phyloP scores from a whole-genome alignment of 1,139 yeast genomes.

The Pichia kudriavzevii region DNA sequence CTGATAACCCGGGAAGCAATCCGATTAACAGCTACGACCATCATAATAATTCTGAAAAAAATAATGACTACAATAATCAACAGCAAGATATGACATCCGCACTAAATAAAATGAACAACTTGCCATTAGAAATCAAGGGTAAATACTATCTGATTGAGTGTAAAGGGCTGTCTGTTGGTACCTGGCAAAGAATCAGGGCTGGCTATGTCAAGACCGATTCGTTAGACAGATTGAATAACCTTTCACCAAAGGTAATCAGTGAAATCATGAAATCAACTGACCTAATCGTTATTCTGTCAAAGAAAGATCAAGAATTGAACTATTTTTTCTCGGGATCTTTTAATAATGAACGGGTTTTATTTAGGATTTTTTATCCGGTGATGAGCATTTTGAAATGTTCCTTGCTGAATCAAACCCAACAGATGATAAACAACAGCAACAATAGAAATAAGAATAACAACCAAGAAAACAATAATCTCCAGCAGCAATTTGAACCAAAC shows the following conservation, averaged over 20 bases:
- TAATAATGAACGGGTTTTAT: conserved; percentile 57
- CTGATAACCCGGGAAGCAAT: no score
- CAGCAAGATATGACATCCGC: background rate
- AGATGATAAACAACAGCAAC: no score
- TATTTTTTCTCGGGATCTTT: conserved; percentile 67
- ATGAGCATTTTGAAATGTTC: conserved; percentile 40
- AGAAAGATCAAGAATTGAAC: conserved; percentile 62
- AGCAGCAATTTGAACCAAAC: conserved; percentile 24
- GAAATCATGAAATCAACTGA: conserved; percentile 61
- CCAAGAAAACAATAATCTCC: conserved; percentile 14
- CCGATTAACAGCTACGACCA: background rate
- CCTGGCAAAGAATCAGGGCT: conserved; percentile 70
- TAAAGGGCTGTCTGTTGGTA: conserved; percentile 60
- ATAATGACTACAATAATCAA: background rate
- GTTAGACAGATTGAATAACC: conserved; percentile 42
- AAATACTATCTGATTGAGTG: conserved; percentile 64
- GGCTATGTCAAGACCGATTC: conserved; percentile 42
- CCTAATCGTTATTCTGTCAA: conserved; percentile 56
- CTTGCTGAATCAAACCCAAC: conserved; percentile 35
- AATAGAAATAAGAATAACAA: conserved; percentile 9
- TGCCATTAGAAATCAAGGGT: conserved; percentile 54
- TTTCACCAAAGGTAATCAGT: conserved; percentile 60
- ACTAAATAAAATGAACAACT: conserved; percentile 4
- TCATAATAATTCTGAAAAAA: background rate
- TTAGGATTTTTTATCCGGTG: conserved; percentile 63